These are phyloP conservation scores for Cystobasidium sp. DNA, from an alignment of 1,284 basidiomycete genomes.

Conservation along the genomic window DNA sequence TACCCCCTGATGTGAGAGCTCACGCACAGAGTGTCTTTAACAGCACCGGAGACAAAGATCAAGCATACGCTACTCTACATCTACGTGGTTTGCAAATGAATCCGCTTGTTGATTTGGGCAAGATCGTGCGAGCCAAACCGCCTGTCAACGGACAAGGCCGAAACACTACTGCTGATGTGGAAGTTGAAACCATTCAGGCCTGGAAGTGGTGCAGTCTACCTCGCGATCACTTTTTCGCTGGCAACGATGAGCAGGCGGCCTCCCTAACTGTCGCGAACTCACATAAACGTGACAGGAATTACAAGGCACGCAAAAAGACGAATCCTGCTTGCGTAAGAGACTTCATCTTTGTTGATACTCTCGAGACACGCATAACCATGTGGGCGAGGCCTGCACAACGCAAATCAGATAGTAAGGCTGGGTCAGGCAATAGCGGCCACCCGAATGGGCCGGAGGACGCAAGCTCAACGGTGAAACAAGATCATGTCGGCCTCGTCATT, in stretches of 20 bases:
- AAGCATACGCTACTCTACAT: constrained; percentile 57
- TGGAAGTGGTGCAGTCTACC: constrained; percentile 49
- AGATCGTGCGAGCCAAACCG: constrained; percentile 48
- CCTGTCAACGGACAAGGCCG: constrained; percentile 38
- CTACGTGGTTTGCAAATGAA: constrained; percentile 54
- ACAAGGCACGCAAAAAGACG: constrained; percentile 26
- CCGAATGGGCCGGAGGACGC: neutral
- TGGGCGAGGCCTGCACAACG: constrained; percentile 52
- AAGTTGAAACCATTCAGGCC: constrained; percentile 35
- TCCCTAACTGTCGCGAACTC: neutral
- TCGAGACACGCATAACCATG: constrained; percentile 56
- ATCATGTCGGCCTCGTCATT: constrained; percentile 60
- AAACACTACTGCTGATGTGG: constrained; percentile 34
- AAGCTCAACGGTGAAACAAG: constrained; percentile 41
- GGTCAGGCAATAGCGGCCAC: neutral
- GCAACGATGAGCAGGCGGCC: neutral
- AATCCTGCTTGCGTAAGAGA: constrained; percentile 46
- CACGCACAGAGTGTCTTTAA: constrained; percentile 61
- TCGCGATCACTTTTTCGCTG: constrained; percentile 42
- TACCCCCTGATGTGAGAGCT: constrained; percentile 68
- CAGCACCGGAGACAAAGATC: constrained; percentile 57
- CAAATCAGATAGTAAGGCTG: constrained; percentile 40
- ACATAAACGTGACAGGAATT: neutral
- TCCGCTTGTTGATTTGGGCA: constrained; percentile 56
- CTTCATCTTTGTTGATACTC: constrained; percentile 54